Base-by-base conservation (phyloP, 768 basidiomycete species). In the Pleurotus giganteus region DNA sequence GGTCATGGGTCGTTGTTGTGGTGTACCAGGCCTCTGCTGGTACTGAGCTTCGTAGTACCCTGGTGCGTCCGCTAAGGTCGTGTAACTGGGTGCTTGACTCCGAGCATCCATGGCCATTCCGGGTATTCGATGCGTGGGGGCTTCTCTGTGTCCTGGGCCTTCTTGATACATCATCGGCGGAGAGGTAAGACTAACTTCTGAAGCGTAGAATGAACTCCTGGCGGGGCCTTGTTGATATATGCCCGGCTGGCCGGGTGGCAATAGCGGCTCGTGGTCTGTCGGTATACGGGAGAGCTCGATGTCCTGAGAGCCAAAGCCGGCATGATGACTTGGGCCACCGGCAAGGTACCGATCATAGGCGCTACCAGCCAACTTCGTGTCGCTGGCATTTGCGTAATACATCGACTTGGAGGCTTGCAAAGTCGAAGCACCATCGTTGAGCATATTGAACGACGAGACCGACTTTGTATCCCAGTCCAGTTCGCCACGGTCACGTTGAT, bases 401-500 rank as follows among this genome's bases (percentile, higher is more conserved):
- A 71, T 71, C 9, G 73, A 70, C 58, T 76, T 78, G 41, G 72
- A 65, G 15, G 71, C 69, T n/a, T 76, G 68, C 4, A 76, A 58
- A 4, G 78, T 74, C 1, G 71, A 66, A 19, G 71, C 70, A 50
- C 75, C 74, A 41, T 81, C 79, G 31, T 63, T 67, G 43, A 88
- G 72, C 44, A 85, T 63, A 24, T 74, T 78, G 0, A 79, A 76
- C 8, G 86, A 85, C 4, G 84, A 78, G 60, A 93, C 75, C 0
- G 91, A 93, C 6, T 85, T 83, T 42, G 79, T 77, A 61, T 97
- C 94, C 92, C 91, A 96, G 62, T 95, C 92, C 45, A 86, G 65
- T 63, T 88, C 84, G 32, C 84, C 83, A 50, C 82, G 73, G 58
- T 85, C 84, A 13, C 84, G 80, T 53, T 70, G 72, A 59, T 85